A percentile compares a stretch with the other conserved stretches of the same genome.
Conservation (phyloP, 2,329 filamentous ascomycete genomes). For the Zarea fungicola region DNA sequence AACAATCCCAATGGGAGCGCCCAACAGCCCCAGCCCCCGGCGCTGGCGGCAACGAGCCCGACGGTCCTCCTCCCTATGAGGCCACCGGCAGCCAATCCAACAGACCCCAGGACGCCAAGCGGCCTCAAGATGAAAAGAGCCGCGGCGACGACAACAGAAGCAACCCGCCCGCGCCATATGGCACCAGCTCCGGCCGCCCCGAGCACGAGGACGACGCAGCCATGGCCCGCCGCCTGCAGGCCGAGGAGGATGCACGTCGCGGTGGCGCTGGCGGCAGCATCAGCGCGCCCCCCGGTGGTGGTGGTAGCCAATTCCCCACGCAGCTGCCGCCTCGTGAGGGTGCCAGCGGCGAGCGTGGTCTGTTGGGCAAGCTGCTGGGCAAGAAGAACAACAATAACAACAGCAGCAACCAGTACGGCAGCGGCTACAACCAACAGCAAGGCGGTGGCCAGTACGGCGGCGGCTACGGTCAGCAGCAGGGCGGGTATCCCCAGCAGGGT, state of each 20-base stretch:
- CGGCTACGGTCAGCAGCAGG: conserved; percentile 16
- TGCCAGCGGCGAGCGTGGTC: conserved; percentile 36
- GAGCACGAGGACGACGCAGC: conserved; percentile 60
- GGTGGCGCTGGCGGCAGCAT: conserved; percentile 20
- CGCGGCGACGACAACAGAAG: conserved; percentile 26
- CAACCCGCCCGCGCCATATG: conserved; percentile 16
- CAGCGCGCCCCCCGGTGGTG: conserved; percentile 17
- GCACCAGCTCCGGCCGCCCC: conserved; percentile 25
- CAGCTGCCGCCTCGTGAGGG: conserved; percentile 10
- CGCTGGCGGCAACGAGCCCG: conserved; percentile 31
- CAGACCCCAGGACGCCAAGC: conserved; percentile 53
- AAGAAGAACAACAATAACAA: conserved; percentile 38
- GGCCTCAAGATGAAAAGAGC: conserved; percentile 65
- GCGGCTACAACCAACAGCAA: conserved; percentile 26
- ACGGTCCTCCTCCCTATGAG: conserved; percentile 65
- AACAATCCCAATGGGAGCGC: conserved; percentile 85
- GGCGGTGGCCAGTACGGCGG: conserved; percentile 21
- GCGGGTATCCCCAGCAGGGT: conserved; percentile 27
- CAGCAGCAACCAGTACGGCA: conserved; percentile 13
- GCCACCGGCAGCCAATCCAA: conserved; percentile 29
- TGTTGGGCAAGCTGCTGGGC: conserved; percentile 49
- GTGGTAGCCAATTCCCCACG: conserved; percentile 2
- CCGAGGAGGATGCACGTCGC: conserved; percentile 69
- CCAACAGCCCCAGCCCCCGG: conserved; percentile 64
- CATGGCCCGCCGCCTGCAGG: conserved; percentile 72